Base-by-base conservation (phyloP, 805 yeast species). In the Saturnispora kantuleensis region DNA sequence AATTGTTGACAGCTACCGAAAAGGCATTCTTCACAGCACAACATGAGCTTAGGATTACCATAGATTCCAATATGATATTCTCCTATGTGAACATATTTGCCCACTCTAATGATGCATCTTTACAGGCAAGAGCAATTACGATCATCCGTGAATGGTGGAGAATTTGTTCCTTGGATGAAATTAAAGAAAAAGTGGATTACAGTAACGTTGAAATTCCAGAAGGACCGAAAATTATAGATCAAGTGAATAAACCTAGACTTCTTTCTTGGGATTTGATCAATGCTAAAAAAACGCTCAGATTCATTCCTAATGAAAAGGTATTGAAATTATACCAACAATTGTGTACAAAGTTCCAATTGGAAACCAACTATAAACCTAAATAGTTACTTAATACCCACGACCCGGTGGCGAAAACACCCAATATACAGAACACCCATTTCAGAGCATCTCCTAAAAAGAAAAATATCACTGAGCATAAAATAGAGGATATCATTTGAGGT, bases 371-470 rank as follows among this genome's bases (percentile, higher is more conserved):
- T 38, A 43, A 45, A 42, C 45, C 38, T 31, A n/a, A 13, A 26
- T 30, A 16, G 21, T 30, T 41, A 36, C 41, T 42, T 42, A 42
- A 42, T 15, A 64, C 45, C 10, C 67, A 56, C 0, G 82, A 80
- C 3, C 70, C 70, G 12, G 73, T 48, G 2, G 79, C 62, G 18
- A 73, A 66, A 2, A 74, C 21, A 0, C 81, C 82, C 1, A 81
- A 79, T 45, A 74, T 62, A 43, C 80, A 56, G 55, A 74, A 76
- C 2, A 74, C 75, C 82, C 81, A 76, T 1, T 72, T 78, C 32
- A 76, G 52, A 28, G 76, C 68, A 38, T 61, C 59, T 50, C 71
- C 75, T 11, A 73, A 56, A 13, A 68, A 15, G 31, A 60, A 65
- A 55, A 76, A 76, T 10, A 76, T 47, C 3, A 74, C 10, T 17